phyloP scores from a whole-genome alignment of 345 rosid species.

The Hirschfeldia incana region DNA sequence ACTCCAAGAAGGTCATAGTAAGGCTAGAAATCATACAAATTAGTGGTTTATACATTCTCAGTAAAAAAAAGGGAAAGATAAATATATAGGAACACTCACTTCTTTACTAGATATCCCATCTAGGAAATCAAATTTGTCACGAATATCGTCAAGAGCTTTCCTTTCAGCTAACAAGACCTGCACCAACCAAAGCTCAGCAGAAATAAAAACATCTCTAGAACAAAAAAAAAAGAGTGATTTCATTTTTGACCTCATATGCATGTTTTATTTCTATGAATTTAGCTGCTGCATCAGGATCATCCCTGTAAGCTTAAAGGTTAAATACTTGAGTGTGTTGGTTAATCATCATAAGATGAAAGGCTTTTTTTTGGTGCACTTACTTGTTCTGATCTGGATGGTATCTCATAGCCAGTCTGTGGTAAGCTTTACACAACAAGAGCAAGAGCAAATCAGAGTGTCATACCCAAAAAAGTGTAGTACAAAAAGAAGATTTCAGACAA shows the following conservation, averaged over 20 bases:
- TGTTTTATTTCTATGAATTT: slow-evolving; percentile 95
- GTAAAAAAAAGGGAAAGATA: neutral
- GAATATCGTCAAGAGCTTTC: slow-evolving; percentile 84
- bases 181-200: neutral
- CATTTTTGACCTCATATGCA: slow-evolving; percentile 79
- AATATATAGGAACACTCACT: slow-evolving; percentile 35
- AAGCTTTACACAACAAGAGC: slow-evolving; percentile 55
- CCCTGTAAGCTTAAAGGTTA: slow-evolving; percentile 52
- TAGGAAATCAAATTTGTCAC: slow-evolving; percentile 49
- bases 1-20: slow-evolving; percentile 87
- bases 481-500: neutral
- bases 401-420: slow-evolving; percentile 87
- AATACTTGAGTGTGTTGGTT: neutral
- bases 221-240: neutral
- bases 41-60: neutral
- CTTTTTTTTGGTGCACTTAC: slow-evolving; percentile 45
- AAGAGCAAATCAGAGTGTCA: slow-evolving; percentile 9
- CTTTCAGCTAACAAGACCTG: slow-evolving; percentile 79
- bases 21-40: slow-evolving; percentile 48
- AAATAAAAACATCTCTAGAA: neutral
- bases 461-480: neutral
- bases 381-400: slow-evolving; percentile 98
- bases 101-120: neutral
- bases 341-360: neutral
- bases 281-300: slow-evolving; percentile 72